Evolutionary conservation across 2,329 filamentous ascomycete species (phyloP), one percentile per base, ranked within the genome.

Genomic region (Ceratocystis diversiconidia): DNA sequence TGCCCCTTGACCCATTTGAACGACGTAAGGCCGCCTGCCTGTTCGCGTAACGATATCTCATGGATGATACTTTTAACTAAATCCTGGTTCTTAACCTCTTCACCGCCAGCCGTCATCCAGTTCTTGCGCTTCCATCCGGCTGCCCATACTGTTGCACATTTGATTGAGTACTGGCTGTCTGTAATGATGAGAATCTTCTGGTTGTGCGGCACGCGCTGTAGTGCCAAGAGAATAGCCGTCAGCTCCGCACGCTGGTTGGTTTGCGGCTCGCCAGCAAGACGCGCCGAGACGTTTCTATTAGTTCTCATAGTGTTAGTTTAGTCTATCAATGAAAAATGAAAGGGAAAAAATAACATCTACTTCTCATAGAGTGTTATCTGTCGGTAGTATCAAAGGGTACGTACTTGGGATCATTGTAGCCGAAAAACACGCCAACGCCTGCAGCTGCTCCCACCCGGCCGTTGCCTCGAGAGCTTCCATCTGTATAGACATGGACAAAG

Each of bases 231-330:
- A 69, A 97, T 87, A 6, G 91, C 94, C 28, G 89, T 92, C 67
- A 99, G 79, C 76, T 99, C 94, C n/a, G 92, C 94, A 2, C 94
- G 88, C 74, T 97, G 90, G 73, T 99, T 99, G 0, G 94, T 97
- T 75, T 97, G 94, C 8, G 80, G 79, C 17, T 81, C 78, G 62
- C 90, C 90, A 63, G 80, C 76, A 1, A 96, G 82, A 3, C 85
- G 84, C 75, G 95, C 91, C 12, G 89, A 89, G 28, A 95, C 73
- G 72, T 86, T 86, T 69, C 79, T 81, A 64, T 57, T 43, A 12
- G 25, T 46, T 25, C 12, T n/a, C 22, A 5, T 17, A 5, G 3
- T 30, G 52, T 59, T 59, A 59, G 52, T 25, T 59, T n/a, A 30
- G 12, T 36, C 17, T 6, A 5, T 8, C 22, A n/a, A 8, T 19